phyloP scores from a whole-genome alignment of 2,329 filamentous ascomycete genomes.

The Arthrinium phaeospermum region DNA sequence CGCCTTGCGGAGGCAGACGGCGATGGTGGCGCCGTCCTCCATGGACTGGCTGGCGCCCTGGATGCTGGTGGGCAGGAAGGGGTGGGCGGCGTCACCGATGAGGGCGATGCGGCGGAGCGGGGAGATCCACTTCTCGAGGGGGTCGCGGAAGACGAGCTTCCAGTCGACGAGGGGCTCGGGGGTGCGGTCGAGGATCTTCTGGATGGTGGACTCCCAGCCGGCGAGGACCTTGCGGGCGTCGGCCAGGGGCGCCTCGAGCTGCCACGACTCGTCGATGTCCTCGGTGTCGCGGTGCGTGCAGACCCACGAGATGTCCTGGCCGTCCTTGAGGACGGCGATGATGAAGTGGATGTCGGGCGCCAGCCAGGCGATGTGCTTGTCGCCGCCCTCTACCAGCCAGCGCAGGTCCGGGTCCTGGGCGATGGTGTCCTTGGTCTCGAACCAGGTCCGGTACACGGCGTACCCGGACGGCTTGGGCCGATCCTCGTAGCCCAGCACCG shows the following conservation, averaged over 20 bases:
- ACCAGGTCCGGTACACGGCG: constrained; percentile 48
- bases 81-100: constrained; percentile 57
- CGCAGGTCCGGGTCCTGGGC: constrained; percentile 49
- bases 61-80: constrained; percentile 53
- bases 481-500: constrained; percentile 41
- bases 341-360: constrained; percentile 59
- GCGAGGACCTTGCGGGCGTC: constrained; percentile 39
- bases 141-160: constrained; percentile 46
- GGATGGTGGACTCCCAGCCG: constrained; percentile 42
- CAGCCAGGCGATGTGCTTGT: constrained; percentile 58
- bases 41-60: constrained; percentile 55
- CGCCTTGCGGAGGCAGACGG: constrained; percentile 46
- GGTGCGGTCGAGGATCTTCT: constrained; percentile 48
- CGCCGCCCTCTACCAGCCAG: constrained; percentile 53
- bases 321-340: constrained; percentile 57
- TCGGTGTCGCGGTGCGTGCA: constrained; percentile 52
- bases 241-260: constrained; percentile 30
- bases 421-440: constrained; percentile 47
- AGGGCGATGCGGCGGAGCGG: constrained; percentile 46
- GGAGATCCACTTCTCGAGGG: constrained; percentile 48
- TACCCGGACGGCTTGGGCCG: constrained; percentile 54
- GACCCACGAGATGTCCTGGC: constrained; percentile 60
- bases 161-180: constrained; percentile 40
- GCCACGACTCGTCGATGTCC: constrained; percentile 37
- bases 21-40: constrained; percentile 55